A percentile compares a stretch with the other conserved stretches of the same genome.
These are phyloP conservation scores for Solanum lycopersicoides DNA, from an alignment of 257 asterid genomes.

Conservation along the genomic window DNA sequence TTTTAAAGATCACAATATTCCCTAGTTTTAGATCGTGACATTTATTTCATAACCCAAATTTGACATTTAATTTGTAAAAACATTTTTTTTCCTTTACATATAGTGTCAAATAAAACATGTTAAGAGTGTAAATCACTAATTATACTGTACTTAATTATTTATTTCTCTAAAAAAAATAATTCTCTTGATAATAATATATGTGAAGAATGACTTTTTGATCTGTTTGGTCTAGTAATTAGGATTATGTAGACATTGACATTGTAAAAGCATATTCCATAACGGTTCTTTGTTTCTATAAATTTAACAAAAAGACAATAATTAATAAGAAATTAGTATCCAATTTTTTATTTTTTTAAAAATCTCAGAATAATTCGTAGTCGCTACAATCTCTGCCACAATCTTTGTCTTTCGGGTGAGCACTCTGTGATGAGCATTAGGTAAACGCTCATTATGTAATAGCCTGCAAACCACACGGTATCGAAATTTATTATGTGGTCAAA, in stretches of 20 bases:
- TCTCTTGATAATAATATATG: not conserved
- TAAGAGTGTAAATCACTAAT: not conserved
- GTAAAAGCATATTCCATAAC: not conserved
- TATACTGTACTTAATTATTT: not conserved
- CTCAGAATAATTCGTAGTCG: too few relatives aligned
- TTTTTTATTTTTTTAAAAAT: too few relatives aligned
- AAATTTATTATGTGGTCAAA: not conserved
- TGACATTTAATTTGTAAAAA: not conserved
- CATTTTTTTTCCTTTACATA: not conserved
- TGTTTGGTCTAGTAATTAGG: not conserved
- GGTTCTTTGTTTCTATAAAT: not conserved
- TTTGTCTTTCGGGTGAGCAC: too few relatives aligned
- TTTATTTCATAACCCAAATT: not conserved
- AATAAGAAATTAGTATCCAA: not conserved
- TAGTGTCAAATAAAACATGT: not conserved
- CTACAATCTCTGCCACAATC: too few relatives aligned
- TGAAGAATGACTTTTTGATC: not conserved
- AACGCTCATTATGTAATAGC: too few relatives aligned
- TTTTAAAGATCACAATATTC: not conserved
- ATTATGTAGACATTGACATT: not conserved
- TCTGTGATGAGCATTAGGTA: too few relatives aligned
- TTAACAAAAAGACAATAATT: not conserved
- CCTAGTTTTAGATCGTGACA: not conserved
- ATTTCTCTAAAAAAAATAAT: not conserved
- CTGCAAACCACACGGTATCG: too few relatives aligned